Base-by-base conservation (phyloP, 257 asterid species). In the Leonotis leonurus region DNA sequence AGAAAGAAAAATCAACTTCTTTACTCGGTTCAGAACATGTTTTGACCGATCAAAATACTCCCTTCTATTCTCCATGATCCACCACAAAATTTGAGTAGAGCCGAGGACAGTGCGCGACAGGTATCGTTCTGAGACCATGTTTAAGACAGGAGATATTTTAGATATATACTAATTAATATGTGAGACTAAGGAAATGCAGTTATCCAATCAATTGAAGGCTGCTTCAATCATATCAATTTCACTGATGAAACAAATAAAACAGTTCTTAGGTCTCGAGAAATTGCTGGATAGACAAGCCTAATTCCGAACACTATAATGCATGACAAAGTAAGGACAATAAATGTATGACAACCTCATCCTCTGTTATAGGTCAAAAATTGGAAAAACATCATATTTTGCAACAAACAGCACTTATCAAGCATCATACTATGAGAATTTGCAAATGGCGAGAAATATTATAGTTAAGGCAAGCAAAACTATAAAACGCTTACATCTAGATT, bases 61-160 rank as follows among this genome's bases (percentile, higher is more conserved):
- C 70, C 94, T 68, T 60, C 95, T 75, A 75, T 93, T 89, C 78
- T 93, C 99, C 99, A 93, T 89, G 75, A 93, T 93, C 99, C 99
- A 93, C 99, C 96, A 93, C 75, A 87, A 70, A 68, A 93, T 86
- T 74, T 93, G 99, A 33, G 80, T 87, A 20, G 97, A 75, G 57
- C 99, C 99, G 25, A 90, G 94, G 26, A 83, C 88, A 33, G 96
- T 89, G 20, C 88, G 94, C 3, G 88, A 85, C 49, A 83, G 80
- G 78, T 93, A 89, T 67, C 84, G 74, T 67, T 93, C 99, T 93
- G 94, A 78, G 66, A 71, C 25, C 32, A 70, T 14, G 57, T 55
- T 49, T 21, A 24, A 51, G 29, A 62, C 16, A 35, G 3, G 50
- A 43, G 12, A 21, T 4, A 8, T 22, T 41, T 57, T 68, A 70